Evolutionary conservation across 176 grass and related monocot species (phyloP), one percentile per base, ranked within the genome.

Genomic region (maize (Zea mays)): DNA sequence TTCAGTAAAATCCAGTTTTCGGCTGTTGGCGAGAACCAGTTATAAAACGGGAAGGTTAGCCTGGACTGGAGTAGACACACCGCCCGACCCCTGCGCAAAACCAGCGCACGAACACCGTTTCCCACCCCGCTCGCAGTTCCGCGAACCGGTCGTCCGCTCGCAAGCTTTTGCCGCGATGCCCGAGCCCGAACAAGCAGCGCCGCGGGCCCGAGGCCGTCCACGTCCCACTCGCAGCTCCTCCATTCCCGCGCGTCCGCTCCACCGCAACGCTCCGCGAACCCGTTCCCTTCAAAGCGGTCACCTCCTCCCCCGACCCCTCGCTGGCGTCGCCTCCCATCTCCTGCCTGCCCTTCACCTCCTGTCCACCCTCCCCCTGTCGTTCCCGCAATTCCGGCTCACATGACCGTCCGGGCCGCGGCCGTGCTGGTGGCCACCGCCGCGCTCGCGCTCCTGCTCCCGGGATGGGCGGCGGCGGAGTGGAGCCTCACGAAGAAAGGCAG

Each of bases 201-300:
- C 20, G n/a, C n/a, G n/a, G n/a, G n/a, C 19, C n/a, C 37, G 50
- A 40, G 38, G 35, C 65, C 62, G 62, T 78, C 76, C 76, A 76
- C 59, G 55, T 59, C 82, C 82, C 82, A 52, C 74, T 62, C 56
- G 44, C 45, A 3, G 10, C 56, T 20, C 59, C 82, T 51, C 66
- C 67, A 65, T 65, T 79, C 2, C 74, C 83, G 67, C 47, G 15
- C 67, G 83, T 70, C 83, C 83, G 34, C 67, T 85, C 67, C 67
- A 12, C 10, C 21, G n/a, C 74, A 78, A 78, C 37, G 70, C 15
- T 13, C 79, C 69, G 42, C 35, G 52, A 8, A 27, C 10, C 17
- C 71, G 20, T 33, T 36, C 7, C 83, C 75, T 85, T 85, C 83
- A 85, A 85, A 85, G 57, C 36, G 14, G 14, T 10, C 38, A 6